Percentiles rank a stretch among this genome's conserved stretches.
phyloP scores from a whole-genome alignment of 2,329 filamentous ascomycete species.

The Dothistroma pini region DNA sequence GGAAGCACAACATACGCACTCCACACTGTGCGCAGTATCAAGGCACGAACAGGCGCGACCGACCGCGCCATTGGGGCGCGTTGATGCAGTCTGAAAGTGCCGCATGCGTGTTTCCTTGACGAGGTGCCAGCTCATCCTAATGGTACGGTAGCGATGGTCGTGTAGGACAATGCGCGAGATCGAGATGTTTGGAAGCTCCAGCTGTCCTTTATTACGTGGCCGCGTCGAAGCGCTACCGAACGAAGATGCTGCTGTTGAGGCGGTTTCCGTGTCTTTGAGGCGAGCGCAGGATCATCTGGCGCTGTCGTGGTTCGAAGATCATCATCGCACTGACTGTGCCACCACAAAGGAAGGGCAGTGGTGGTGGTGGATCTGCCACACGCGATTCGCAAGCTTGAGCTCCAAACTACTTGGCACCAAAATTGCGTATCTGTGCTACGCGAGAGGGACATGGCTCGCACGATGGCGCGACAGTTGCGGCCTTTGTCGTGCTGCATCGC shows the following conservation, averaged over 20 bases:
- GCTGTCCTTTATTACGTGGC: neutral
- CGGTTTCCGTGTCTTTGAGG: neutral
- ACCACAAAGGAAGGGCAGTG: neutral
- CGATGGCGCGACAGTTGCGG: slow-evolving; percentile 9
- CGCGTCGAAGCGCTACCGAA: neutral
- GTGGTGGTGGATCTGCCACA: slow-evolving; percentile 8
- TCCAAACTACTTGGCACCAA: slow-evolving; percentile 10
- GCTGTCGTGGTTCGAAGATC: slow-evolving; percentile 2
- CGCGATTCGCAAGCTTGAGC: slow-evolving; percentile 10
- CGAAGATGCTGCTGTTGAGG: neutral
- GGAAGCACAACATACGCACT: slow-evolving; percentile 6
- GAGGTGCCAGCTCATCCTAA: neutral
- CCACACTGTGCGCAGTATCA: slow-evolving; percentile 1
- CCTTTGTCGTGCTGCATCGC: slow-evolving; percentile 10
- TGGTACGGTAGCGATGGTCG: neutral
- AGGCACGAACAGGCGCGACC: neutral
- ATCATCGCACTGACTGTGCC: slow-evolving; percentile 7
- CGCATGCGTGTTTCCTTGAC: neutral
- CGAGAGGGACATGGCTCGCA: slow-evolving; percentile 13
- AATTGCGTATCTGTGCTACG: slow-evolving; percentile 19
- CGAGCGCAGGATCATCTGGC: neutral
- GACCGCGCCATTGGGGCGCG: neutral
- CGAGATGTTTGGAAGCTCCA: neutral
- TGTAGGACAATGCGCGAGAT: neutral
- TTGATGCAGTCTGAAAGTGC: neutral